These are phyloP conservation scores for Houttuynia cordata DNA, from an alignment of 164 flowering plant species.

Conservation along the genomic window DNA sequence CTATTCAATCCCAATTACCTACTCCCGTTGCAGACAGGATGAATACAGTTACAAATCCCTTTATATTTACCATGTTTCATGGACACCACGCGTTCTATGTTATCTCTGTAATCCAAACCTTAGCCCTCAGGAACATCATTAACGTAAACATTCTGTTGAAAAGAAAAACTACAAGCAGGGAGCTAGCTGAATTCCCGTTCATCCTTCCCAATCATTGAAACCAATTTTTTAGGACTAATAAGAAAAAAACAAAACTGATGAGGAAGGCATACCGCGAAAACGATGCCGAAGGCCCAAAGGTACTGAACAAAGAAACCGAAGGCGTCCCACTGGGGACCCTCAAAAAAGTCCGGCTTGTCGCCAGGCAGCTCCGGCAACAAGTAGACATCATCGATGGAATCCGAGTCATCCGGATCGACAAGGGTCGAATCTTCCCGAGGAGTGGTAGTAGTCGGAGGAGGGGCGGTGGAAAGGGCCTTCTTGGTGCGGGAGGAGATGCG, in stretches of 20 bases:
- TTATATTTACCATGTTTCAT: too few species aligned
- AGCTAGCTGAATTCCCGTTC: too few species aligned
- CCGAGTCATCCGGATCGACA: constrained; percentile 3
- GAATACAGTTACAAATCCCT: too few species aligned
- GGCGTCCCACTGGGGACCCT: constrained; percentile 75
- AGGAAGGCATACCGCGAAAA: constrained; percentile 50
- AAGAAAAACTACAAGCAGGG: too few species aligned
- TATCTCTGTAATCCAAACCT: too few species aligned
- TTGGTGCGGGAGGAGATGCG: constrained; percentile 39
- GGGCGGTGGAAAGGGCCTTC: constrained; percentile 24
- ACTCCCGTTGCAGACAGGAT: too few species aligned
- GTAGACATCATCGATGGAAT: constrained; percentile 31
- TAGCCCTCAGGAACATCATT: too few species aligned
- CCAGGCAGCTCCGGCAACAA: constrained; percentile 69
- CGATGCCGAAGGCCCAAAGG: constrained; percentile 84
- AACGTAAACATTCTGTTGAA: too few species aligned
- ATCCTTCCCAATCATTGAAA: too few species aligned
- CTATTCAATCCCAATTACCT: too few species aligned
- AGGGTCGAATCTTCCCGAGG: constrained; percentile 13
- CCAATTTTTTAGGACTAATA: too few species aligned
- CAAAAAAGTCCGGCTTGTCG: constrained; percentile 57
- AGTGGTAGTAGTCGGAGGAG: constrained; percentile 1
- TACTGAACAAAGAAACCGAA: constrained; percentile 81
- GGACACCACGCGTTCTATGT: too few species aligned
- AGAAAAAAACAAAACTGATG: not conserved